phyloP scores from a whole-genome alignment of 495 filamentous ascomycete species.

The Articulospora tetracladia region DNA sequence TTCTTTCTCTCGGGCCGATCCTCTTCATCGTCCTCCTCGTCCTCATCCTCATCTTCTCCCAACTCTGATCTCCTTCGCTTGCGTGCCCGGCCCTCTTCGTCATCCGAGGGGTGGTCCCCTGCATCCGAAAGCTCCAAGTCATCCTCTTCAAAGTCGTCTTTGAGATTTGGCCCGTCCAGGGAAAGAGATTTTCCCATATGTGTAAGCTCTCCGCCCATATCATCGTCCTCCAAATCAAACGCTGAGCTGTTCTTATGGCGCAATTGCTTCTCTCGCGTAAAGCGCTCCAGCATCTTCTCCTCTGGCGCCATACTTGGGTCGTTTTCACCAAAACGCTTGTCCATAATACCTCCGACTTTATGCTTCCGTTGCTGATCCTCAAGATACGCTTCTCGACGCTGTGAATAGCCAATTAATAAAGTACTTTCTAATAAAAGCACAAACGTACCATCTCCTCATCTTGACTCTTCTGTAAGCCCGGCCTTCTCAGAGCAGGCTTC shows the following conservation, averaged over 20 bases:
- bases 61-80: conserved; percentile 56
- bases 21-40: conserved; percentile 39
- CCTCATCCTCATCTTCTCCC: conserved; percentile 34
- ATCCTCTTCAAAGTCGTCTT: conserved; percentile 71
- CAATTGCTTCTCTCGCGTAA: conserved; percentile 75
- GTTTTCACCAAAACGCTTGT: conserved; percentile 93
- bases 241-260: conserved; percentile 65
- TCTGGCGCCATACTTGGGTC: conserved; percentile 92
- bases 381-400: conserved; percentile 76
- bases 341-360: conserved; percentile 88
- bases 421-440: not conserved
- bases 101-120: conserved; percentile 37
- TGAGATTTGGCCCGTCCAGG: conserved; percentile 46
- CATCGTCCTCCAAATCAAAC: conserved; percentile 90
- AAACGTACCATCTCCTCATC: conserved; percentile 78
- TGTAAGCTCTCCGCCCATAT: conserved; percentile 66
- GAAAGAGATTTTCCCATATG: conserved; percentile 75
- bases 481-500: conserved; percentile 60
- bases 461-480: conserved; percentile 76
- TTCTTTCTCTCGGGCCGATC: conserved; percentile 77
- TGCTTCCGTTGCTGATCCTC: conserved; percentile 81
- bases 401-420: conserved; percentile 17
- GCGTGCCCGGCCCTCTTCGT: conserved; percentile 42
- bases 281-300: conserved; percentile 87
- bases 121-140: conserved; percentile 57